Evolutionary conservation across 148 eudicot species (phyloP), one percentile per base, ranked within the genome.

Genomic region (Rhododendron griersonianum): DNA sequence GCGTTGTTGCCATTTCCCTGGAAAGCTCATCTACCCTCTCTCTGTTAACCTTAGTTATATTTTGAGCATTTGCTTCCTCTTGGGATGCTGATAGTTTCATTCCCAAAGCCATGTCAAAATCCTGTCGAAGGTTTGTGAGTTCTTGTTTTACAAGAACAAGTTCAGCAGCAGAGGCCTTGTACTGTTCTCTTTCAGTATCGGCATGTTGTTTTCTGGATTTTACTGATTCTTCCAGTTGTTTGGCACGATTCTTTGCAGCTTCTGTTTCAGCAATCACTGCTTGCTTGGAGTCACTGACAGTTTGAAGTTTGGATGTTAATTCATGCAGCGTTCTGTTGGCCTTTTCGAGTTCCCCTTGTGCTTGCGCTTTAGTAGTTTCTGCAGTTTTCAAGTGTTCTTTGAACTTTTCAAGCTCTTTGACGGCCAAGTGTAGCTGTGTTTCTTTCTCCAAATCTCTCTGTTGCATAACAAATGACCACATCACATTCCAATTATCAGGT

Each of bases 381-480:
- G 95, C 88, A 57, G 48, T 89, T 89, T 88, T 91, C 14, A 93
- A 76, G 81, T 90, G 91, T 21, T 90, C 93, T 84, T 89, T 92
- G 86, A 89, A 89, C 90, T 87, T 91, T 78, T 89, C 92, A 23
- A 93, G 93, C 86, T 93, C 94, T 82, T 89, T 93, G 11, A 92
- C 91, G 41, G 91, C 86, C 74, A 91, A 80, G 84, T 94, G 94
- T 86, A 91, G 93, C 61, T 92, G 94, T 48, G 94, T 90, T 89
- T 96, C 98, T 89, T 92, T 93, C 85, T 97, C 99, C 35, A 92
- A 67, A 7, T 91, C 93, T 83, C 91, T 91, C 95, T 94, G 92
- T 78, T 30, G 80, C 51, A 78, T 44, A 39, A n/a, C 67, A 86
- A 50, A 8, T 81, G 15, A 19, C 21, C n/a, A 75, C 48, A 37